phyloP scores from a whole-genome alignment of 129 eudicot genomes.

The Tagetes patula region DNA sequence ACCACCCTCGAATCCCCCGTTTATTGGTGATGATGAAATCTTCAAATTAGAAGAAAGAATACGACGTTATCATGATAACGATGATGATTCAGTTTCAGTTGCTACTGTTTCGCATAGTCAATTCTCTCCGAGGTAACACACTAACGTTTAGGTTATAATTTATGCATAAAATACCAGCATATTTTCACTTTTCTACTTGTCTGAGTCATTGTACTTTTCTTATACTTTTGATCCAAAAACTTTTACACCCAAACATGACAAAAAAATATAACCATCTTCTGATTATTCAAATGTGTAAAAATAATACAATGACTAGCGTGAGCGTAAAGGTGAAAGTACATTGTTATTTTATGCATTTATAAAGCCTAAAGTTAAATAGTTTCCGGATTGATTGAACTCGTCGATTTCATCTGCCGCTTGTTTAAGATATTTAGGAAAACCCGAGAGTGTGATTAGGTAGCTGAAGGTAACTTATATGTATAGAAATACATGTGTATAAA shows the following conservation, averaged over 20 bases:
- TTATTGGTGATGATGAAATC: constrained; percentile 52
- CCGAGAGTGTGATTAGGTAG: not conserved
- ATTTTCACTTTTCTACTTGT: not conserved
- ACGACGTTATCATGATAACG: constrained; percentile 27
- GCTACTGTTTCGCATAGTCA: constrained; percentile 64
- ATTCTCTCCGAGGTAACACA: constrained; percentile 56
- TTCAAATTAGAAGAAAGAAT: constrained; percentile 35
- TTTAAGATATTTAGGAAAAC: no score
- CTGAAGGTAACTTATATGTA: constrained; percentile 12
- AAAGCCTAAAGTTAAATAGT: not conserved
- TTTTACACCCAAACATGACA: not conserved
- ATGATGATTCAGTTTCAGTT: constrained; percentile 41
- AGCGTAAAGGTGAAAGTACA: not conserved
- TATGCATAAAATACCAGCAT: not conserved
- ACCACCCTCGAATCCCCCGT: constrained; percentile 68
- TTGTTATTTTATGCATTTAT: not conserved
- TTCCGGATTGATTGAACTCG: constrained; percentile 2
- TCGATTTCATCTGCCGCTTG: not conserved
- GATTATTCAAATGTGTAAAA: not conserved
- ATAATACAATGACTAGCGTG: not conserved
- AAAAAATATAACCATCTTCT: not conserved
- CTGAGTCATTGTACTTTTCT: not conserved
- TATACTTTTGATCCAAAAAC: not conserved
- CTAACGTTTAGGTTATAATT: not conserved
- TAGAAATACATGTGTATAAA: constrained; percentile 9